Base-by-base conservation (phyloP, 192 early-diverging fungal species). In the Glomus cerebriforme region DNA sequence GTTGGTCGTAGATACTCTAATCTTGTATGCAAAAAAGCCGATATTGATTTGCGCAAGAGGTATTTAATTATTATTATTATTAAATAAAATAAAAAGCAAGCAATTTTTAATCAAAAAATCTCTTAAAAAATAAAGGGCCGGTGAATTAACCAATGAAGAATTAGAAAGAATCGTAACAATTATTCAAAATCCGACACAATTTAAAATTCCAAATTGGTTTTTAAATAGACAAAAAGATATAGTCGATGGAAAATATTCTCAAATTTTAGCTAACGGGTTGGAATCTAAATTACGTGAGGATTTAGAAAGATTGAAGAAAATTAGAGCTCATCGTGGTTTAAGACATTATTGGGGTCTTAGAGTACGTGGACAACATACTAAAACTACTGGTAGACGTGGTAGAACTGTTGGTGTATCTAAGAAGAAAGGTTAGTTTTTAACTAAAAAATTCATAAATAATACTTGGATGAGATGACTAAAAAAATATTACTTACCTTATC, bases 181-280 rank as follows among this genome's bases (percentile, higher is more conserved):
- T 86, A 92, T 99, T 88, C 97, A 99, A 88, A 97, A 98, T 95
- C 97, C 97, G 74, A 93, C 93, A 83, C 95, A 99, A 89, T 99
- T 96, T 93, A 97, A 97, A 92, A 97, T 99, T 90, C 97, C 97
- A 78, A 89, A 94, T 88, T 99, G 97, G 97, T 99, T 98, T 95
- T 92, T 99, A 76, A 99, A 99, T 94, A 93, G 96, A 87, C 97
- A 99, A 87, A 99, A 98, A 94, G 96, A 99, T 90, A 92, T 95
- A 84, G 89, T 92, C 81, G 93, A 95, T 84, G 96, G 96, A 86
- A 96, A 95, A 88, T 96, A 93, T 93, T 91, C 93, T 78, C 97
- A 99, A 89, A 87, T 94, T 78, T 88, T 99, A 82, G 93, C 97
- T 82, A 99, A 99, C 92, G 87, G 83, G 75, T 87, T 99, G 49